phyloP scores from a whole-genome alignment of 2,329 filamentous ascomycete genomes.

The Neocucurbitaria cava region DNA sequence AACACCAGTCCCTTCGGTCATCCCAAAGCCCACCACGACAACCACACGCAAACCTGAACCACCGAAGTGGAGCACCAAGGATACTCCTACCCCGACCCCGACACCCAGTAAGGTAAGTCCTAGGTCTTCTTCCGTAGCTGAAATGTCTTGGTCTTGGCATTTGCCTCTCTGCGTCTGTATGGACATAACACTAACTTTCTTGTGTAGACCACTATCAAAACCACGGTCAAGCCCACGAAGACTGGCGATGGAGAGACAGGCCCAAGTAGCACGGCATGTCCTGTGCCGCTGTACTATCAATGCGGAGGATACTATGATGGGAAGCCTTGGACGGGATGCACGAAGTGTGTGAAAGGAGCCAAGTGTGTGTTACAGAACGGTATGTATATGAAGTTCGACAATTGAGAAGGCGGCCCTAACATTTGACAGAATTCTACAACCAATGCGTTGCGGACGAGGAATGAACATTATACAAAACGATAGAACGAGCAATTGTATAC shows the following conservation, averaged over 20 bases:
- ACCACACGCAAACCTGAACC: constrained; percentile 6
- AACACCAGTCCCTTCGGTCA: constrained; percentile 6
- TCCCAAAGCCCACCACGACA: constrained; percentile 12
- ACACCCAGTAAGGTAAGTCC: constrained; percentile 3
- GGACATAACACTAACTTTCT: background rate
- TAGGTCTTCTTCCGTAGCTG: background rate
- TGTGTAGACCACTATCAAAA: constrained; percentile 11
- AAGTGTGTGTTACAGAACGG: constrained; percentile 39
- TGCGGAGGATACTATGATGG: constrained; percentile 37
- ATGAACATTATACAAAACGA: background rate
- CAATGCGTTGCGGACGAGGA: constrained; percentile 36
- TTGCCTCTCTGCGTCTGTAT: background rate
- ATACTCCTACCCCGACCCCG: constrained; percentile 8
- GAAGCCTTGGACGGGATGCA: constrained; percentile 37
- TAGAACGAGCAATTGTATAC: background rate
- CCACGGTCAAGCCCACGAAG: constrained; percentile 9
- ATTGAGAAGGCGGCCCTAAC: constrained; percentile 5
- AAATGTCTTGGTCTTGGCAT: background rate
- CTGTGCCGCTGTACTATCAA: constrained; percentile 41
- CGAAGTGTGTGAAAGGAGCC: constrained; percentile 33
- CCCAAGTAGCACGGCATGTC: constrained; percentile 39
- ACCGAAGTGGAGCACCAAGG: constrained; percentile 7
- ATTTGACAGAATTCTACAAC: constrained; percentile 30
- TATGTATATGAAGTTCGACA: constrained; percentile 12
- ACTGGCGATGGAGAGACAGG: constrained; percentile 23